These are phyloP conservation scores for Phytophthora citrophthora DNA, from an alignment of 352 stramenopile genomes.

Conservation along the genomic window DNA sequence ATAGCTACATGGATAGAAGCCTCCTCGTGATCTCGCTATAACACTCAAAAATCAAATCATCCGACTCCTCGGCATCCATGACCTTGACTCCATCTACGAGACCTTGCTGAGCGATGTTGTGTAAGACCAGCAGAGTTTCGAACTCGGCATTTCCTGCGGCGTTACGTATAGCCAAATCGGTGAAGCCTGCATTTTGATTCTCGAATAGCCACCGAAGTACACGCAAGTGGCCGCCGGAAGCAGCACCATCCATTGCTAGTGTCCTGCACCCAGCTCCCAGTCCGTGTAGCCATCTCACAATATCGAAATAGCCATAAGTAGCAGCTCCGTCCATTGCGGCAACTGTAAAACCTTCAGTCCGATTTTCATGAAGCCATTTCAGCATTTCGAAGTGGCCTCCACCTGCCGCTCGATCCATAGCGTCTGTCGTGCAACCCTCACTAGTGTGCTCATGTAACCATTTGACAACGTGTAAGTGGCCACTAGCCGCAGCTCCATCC, in stretches of 20 bases:
- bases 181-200: too few species aligned
- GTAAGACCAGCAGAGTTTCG: too few species aligned
- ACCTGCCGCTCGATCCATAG: neutral
- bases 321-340: constrained; percentile 13
- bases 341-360: constrained; percentile 11
- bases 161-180: too few species aligned
- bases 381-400: constrained; percentile 4
- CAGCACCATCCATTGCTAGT: constrained; percentile 11
- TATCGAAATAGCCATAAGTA: constrained; percentile 7
- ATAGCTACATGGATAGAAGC: too few species aligned
- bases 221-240: constrained; percentile 5
- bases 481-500: constrained; percentile 13
- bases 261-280: constrained; percentile 7
- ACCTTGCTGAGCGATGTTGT: too few species aligned
- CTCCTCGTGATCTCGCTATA: too few species aligned
- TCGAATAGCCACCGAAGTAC: constrained; percentile 21
- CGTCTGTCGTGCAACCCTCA: constrained; percentile 11
- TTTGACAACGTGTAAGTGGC: constrained; percentile 13
- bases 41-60: too few species aligned
- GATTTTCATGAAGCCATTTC: constrained; percentile 17
- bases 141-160: too few species aligned
- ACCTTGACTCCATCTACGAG: too few species aligned
- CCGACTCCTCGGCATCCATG: too few species aligned
- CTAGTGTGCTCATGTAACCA: constrained; percentile 13
- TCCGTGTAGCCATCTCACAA: constrained; percentile 11